A percentile compares a stretch with the other conserved stretches of the same genome.
Conservation (phyloP, 768 basidiomycete genomes). For the Pisolithus sp. region DNA sequence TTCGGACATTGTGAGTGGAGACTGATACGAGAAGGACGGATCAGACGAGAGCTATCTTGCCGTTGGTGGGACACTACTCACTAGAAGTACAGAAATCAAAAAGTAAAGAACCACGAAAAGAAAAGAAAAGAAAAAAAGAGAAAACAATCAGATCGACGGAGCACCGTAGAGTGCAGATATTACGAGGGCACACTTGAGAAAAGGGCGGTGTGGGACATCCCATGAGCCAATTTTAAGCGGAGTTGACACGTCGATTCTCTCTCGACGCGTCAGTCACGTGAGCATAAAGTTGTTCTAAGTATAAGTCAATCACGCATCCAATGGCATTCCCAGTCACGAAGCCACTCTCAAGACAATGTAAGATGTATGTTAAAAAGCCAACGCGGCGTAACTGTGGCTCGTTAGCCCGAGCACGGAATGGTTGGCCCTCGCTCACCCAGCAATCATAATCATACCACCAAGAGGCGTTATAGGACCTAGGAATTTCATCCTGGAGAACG, state of each 20-base stretch:
- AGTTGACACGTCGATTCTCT: slow-evolving; percentile 31
- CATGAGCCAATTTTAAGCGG: slow-evolving; percentile 34
- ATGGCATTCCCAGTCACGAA: neutral
- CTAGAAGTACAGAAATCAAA: slow-evolving; percentile 3
- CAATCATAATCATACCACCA: slow-evolving; percentile 58
- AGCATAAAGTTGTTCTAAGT: neutral
- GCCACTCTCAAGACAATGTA: neutral
- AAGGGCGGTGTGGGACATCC: slow-evolving; percentile 15
- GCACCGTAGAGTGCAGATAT: neutral
- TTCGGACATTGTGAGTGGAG: slow-evolving; percentile 14
- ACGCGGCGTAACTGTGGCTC: slow-evolving; percentile 42
- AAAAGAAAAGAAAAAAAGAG: neutral
- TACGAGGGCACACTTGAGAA: slow-evolving; percentile 18
- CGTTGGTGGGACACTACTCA: slow-evolving; percentile 2
- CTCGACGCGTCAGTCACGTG: slow-evolving; percentile 39
- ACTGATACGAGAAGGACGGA: neutral
- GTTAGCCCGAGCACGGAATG: slow-evolving; percentile 2
- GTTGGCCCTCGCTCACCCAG: slow-evolving; percentile 43
- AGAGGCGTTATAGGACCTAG: slow-evolving; percentile 65
- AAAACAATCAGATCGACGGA: neutral
- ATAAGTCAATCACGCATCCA: no score
- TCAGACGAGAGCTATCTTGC: neutral
- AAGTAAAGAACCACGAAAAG: no score
- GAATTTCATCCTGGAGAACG: slow-evolving; percentile 34
- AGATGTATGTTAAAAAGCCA: slow-evolving; percentile 35